Evolutionary conservation across 2,329 filamentous ascomycete species (phyloP).

Genomic region (Aureobasidium namibiae): DNA sequence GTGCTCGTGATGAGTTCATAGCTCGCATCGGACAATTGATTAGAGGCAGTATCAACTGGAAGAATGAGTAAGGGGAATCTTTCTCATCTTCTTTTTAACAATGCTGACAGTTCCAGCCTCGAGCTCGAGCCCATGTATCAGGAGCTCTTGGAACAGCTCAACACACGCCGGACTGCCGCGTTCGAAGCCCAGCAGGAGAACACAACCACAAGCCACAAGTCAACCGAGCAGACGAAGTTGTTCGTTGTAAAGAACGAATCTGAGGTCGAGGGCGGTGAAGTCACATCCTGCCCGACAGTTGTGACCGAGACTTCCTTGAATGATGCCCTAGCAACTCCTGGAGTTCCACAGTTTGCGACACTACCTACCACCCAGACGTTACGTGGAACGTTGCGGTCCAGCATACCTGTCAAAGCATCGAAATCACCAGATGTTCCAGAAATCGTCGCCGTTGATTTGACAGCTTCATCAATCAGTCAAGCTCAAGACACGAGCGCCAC

Average conservation of each 20-base stretch:
- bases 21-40: neutral
- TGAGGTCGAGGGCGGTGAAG: neutral
- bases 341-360: neutral
- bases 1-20: neutral
- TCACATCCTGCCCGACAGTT: neutral
- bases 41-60: neutral
- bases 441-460: neutral
- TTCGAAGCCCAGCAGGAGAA: neutral
- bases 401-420: neutral
- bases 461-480: neutral
- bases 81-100: too few species aligned
- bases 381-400: too few species aligned
- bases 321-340: neutral
- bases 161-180: neutral
- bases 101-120: neutral
- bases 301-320: neutral
- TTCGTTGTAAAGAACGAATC: too few species aligned
- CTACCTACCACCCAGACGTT: too few species aligned
- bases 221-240: neutral
- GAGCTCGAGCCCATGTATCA: neutral
- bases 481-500: neutral
- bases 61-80: neutral
- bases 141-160: neutral
- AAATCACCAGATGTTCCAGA: too few species aligned
- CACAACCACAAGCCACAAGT: too few species aligned